phyloP scores from a whole-genome alignment of 805 yeast genomes.

The Starmerella bombicola region DNA sequence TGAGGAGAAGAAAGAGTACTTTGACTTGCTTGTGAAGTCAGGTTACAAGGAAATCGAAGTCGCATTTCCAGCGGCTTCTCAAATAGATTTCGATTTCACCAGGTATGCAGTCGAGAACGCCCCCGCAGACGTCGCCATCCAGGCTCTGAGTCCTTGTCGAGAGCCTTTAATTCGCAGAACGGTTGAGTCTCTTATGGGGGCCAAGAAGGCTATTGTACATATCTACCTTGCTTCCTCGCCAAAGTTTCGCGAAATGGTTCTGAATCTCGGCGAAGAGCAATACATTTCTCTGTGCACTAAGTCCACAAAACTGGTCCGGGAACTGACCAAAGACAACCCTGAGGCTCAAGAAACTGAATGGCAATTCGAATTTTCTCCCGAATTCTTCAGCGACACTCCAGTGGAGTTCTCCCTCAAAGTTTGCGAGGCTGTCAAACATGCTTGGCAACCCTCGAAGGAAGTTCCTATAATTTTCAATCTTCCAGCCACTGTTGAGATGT shows the following conservation, averaged over 20 bases:
- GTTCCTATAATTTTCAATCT: slow-evolving; percentile 65
- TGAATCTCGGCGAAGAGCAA: slow-evolving; percentile 46
- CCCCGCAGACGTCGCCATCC: slow-evolving; percentile 66
- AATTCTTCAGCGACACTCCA: slow-evolving; percentile 60
- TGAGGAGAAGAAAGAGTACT: slow-evolving; percentile 60
- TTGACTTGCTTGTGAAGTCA: slow-evolving; percentile 51
- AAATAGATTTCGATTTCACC: slow-evolving; percentile 69
- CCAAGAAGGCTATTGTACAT: slow-evolving; percentile 64
- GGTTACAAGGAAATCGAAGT: slow-evolving; percentile 81
- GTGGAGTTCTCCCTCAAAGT: slow-evolving; percentile 50
- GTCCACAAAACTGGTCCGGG: slow-evolving; percentile 49
- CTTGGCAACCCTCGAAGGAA: slow-evolving; percentile 57
- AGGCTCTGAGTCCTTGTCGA: slow-evolving; percentile 65
- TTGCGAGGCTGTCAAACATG: slow-evolving; percentile 62
- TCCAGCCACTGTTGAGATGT: slow-evolving; percentile 76
- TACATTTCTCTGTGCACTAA: slow-evolving; percentile 49
- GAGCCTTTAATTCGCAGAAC: slow-evolving; percentile 61
- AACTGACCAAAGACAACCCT: slow-evolving; percentile 49
- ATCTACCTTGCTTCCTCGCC: slow-evolving; percentile 66
- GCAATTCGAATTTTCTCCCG: slow-evolving; percentile 73
- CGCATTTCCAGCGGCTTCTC: slow-evolving; percentile 70
- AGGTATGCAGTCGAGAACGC: slow-evolving; percentile 59
- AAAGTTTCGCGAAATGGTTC: slow-evolving; percentile 59
- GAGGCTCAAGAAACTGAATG: slow-evolving; percentile 41
- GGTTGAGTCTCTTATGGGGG: slow-evolving; percentile 59